These are phyloP conservation scores for Exophiala mesophila DNA, from an alignment of 2,329 filamentous ascomycete genomes.

Conservation along the genomic window DNA sequence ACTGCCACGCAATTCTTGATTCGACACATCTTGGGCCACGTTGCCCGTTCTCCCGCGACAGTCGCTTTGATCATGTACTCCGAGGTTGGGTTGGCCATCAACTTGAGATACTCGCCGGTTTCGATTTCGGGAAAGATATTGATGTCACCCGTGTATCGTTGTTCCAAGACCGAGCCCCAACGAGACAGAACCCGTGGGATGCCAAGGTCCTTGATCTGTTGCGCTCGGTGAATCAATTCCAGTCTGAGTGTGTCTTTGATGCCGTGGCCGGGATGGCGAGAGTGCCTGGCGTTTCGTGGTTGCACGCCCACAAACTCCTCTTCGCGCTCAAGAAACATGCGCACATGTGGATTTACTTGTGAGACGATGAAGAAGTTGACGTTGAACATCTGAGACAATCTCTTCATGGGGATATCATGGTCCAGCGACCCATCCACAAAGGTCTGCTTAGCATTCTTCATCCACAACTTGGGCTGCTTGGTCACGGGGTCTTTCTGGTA, in stretches of 20 bases:
- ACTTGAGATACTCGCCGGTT: slow-evolving; percentile 66
- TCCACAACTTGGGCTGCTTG: slow-evolving; percentile 74
- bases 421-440: slow-evolving; percentile 96
- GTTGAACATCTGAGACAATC: slow-evolving; percentile 91
- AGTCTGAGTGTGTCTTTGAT: slow-evolving; percentile 70
- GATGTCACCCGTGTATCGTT: slow-evolving; percentile 92
- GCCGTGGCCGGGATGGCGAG: slow-evolving; percentile 44
- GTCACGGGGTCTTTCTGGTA: slow-evolving; percentile 81
- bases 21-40: slow-evolving; percentile 83
- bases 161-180: slow-evolving; percentile 72
- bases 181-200: slow-evolving; percentile 77
- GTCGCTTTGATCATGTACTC: slow-evolving; percentile 82
- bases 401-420: slow-evolving; percentile 86
- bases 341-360: slow-evolving; percentile 91
- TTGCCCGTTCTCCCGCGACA: slow-evolving; percentile 74
- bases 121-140: slow-evolving; percentile 82
- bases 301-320: slow-evolving; percentile 47
- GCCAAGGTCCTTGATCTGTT: slow-evolving; percentile 73
- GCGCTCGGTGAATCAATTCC: slow-evolving; percentile 74
- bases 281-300: slow-evolving; percentile 18
- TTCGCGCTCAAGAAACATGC: slow-evolving; percentile 76
- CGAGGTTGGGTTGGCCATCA: slow-evolving; percentile 76
- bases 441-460: slow-evolving; percentile 63
- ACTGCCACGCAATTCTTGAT: slow-evolving; percentile 85
- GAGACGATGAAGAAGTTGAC: slow-evolving; percentile 98